A percentile compares a stretch with the other conserved stretches of the same genome.
Conservation (phyloP, 352 stramenopile genomes). For the Globisporangium yorkense region DNA sequence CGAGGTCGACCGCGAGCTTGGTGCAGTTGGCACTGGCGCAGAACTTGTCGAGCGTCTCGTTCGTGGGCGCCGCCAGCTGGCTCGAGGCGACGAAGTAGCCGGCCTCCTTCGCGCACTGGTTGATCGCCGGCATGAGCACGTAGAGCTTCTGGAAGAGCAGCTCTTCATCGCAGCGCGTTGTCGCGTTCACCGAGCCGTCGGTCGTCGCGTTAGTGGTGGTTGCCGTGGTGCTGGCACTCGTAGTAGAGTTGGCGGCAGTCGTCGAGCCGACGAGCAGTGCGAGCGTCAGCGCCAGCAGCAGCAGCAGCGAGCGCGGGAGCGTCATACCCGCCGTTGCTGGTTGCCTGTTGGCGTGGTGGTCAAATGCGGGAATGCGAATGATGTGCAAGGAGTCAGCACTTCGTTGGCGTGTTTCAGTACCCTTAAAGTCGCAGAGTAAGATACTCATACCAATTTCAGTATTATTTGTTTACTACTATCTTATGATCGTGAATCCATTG, state of each 20-base stretch:
- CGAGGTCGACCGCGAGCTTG: constrained; percentile 24
- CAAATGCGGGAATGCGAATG: background rate
- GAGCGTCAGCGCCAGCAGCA: constrained; percentile 2
- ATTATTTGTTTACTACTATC: no score
- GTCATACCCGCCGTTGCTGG: background rate
- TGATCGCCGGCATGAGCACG: constrained; percentile 41
- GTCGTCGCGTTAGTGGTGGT: background rate
- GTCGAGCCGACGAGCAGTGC: background rate
- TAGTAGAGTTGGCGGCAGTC: background rate
- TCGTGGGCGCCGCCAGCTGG: constrained; percentile 18
- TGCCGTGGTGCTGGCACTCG: no score
- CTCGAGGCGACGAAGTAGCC: constrained; percentile 28
- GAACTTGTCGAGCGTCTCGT: constrained; percentile 22
- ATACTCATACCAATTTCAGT: background rate
- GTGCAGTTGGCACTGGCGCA: constrained; percentile 32
- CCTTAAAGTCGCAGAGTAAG: background rate
- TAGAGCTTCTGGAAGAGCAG: constrained; percentile 44
- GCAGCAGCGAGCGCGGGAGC: background rate
- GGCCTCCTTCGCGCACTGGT: constrained; percentile 31
- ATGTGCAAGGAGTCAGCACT: background rate
- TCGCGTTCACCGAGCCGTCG: background rate
- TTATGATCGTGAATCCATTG: no score
- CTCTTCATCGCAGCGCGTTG: constrained; percentile 22
- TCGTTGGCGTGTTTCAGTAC: no score
- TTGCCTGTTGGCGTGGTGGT: background rate